These are phyloP conservation scores for Epichloe sibirici DNA, from an alignment of 2,329 filamentous ascomycete species.

Conservation along the genomic window DNA sequence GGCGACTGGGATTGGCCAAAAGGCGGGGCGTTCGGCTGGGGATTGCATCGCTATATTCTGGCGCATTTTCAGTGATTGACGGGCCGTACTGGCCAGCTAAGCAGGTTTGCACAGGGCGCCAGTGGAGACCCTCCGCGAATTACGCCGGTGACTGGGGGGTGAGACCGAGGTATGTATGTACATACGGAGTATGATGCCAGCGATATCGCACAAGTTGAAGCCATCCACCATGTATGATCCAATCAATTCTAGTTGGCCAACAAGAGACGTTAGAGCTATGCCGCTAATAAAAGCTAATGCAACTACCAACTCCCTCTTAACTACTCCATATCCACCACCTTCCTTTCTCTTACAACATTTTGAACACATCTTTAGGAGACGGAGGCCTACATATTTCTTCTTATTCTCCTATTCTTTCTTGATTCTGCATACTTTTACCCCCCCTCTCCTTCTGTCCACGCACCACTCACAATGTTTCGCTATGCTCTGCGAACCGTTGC, in stretches of 20 bases:
- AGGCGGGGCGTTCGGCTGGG: too few species aligned
- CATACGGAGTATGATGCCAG: not conserved
- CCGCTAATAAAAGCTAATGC: not conserved
- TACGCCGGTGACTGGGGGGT: constrained; percentile 3
- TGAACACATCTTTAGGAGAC: not conserved
- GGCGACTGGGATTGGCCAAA: too few species aligned
- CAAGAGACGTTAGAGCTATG: not conserved
- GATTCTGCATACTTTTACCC: not conserved
- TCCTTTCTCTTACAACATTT: not conserved
- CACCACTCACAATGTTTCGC: constrained; percentile 16
- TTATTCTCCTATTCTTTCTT: not conserved
- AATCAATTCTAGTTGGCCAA: too few species aligned
- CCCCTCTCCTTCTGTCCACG: not conserved
- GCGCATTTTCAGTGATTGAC: too few species aligned
- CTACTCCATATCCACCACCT: constrained; percentile 5
- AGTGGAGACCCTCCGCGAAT: constrained; percentile 4
- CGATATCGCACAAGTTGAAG: constrained; percentile 9
- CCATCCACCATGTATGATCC: not conserved
- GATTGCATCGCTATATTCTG: too few species aligned
- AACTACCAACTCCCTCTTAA: constrained; percentile 10
- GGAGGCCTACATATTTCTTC: not conserved
- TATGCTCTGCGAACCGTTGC: constrained; percentile 18
- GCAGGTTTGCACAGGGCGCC: not conserved
- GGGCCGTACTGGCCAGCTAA: too few species aligned
- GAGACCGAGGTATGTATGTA: not conserved